Evolutionary conservation across 129 eudicot species (phyloP).

Genomic region (Chrysanthemum makinoi): DNA sequence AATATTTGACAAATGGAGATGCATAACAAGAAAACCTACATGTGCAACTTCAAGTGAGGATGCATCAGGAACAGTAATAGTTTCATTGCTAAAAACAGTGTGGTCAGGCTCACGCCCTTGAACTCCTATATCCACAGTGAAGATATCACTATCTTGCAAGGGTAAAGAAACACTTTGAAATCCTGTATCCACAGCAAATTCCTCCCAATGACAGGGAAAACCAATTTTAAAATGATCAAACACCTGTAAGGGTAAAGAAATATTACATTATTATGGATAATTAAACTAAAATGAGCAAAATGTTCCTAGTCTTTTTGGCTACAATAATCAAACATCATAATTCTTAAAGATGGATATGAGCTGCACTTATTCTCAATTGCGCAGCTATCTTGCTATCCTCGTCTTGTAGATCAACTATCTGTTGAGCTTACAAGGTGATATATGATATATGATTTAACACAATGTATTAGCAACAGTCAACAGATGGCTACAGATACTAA

Average conservation of each 20-base stretch:
- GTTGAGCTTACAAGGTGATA: background rate
- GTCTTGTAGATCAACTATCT: background rate
- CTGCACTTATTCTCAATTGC: background rate
- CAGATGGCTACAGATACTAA: background rate
- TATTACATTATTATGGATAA: conserved; percentile 1
- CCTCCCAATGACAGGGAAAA: conserved; percentile 60
- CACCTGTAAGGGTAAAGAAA: conserved; percentile 39
- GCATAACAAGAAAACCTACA: conserved; percentile 16
- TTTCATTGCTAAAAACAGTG: conserved; percentile 10
- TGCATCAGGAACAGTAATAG: conserved; percentile 1
- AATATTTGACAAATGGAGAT: background rate
- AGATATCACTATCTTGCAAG: conserved; percentile 9
- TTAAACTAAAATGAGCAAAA: background rate
- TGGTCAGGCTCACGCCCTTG: conserved; percentile 17
- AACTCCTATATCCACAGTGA: conserved; percentile 15
- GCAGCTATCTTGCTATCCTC: background rate
- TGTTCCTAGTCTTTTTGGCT: background rate
- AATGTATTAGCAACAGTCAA: conserved; percentile 1
- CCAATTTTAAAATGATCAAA: conserved; percentile 47
- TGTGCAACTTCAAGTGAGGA: conserved; percentile 27
- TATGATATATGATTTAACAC: conserved; percentile 6
- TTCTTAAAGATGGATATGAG: background rate
- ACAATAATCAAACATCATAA: conserved; percentile 3
- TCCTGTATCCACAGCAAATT: conserved; percentile 20
- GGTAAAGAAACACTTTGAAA: background rate